Percentiles rank a stretch among this genome's conserved stretches.
phyloP scores from a whole-genome alignment of 2,329 filamentous ascomycete genomes.

The Fusarium concolor region DNA sequence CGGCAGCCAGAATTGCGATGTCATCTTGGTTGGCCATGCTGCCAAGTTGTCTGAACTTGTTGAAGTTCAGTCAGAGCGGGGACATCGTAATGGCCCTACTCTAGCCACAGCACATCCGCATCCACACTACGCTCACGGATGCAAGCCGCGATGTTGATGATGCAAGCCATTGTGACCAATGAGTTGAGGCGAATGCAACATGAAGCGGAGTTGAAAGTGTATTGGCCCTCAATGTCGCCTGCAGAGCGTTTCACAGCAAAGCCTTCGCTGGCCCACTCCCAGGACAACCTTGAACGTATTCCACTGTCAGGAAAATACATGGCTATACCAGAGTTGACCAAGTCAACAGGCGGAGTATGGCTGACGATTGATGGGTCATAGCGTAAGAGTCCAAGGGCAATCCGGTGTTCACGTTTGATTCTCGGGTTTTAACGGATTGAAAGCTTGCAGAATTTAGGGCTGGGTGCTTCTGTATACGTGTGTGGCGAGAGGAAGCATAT shows the following conservation, averaged over 20 bases:
- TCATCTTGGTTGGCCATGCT: conserved; percentile 2
- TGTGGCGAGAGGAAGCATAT: conserved; percentile 32
- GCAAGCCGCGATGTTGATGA: conserved; percentile 26
- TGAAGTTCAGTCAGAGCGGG: conserved; percentile 8
- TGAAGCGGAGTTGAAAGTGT: conserved; percentile 23
- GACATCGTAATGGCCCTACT: conserved; percentile 18
- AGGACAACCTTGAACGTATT: not conserved
- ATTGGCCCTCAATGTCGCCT: conserved; percentile 28
- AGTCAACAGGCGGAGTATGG: conserved; percentile 23
- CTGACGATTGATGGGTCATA: conserved; percentile 29
- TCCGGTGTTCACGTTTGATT: conserved; percentile 8
- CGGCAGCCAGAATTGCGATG: conserved; percentile 4
- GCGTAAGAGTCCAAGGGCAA: conserved; percentile 25
- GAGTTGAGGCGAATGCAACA: conserved; percentile 23
- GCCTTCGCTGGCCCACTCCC: conserved; percentile 11
- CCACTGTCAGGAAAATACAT: conserved; percentile 15
- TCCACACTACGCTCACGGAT: conserved; percentile 5
- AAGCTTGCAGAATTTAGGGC: not conserved
- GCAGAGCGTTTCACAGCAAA: conserved; percentile 33
- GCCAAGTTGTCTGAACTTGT: conserved; percentile 12
- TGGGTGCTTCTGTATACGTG: conserved; percentile 4
- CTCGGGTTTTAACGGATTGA: conserved; percentile 26
- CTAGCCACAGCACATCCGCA: not conserved
- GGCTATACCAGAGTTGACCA: conserved; percentile 3
- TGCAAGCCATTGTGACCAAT: conserved; percentile 33